Base-by-base conservation (phyloP, 2,329 filamentous ascomycete species). In the Beauveria australis region DNA sequence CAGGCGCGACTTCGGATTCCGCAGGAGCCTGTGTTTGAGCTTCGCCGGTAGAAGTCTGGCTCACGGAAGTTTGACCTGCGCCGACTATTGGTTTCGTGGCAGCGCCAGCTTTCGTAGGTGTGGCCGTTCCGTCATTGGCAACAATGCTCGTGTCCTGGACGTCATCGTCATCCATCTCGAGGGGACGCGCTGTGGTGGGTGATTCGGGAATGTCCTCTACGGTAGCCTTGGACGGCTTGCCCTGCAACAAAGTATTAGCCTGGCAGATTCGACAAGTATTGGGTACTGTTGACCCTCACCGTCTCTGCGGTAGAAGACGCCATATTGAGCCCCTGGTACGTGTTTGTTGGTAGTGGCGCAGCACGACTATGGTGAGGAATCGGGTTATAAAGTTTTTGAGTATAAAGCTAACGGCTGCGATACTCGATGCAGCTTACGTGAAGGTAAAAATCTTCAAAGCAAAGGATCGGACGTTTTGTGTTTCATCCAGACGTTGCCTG, bases 161-260 rank as follows among this genome's bases (percentile, higher is more conserved):
- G 68, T 88, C 87, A 67, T 89, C 86, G 76, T 89, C 87, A 69
- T 89, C 85, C 76, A 88, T 81, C 63, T 88, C 85, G 69, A 88
- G 78, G 8, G 85, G 85, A 67, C 79, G 76, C 59, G 80, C 85
- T 49, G 85, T 88, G 12, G 85, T 88, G 10, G 85, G 85, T 52
- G 85, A 88, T 73, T 88, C 85, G 43, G 85, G 81, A 63, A 72
- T 79, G 59, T 71, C 71, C 59, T 74, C 73, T 33, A 40, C 53
- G 10, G 43, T 37, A 40, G 44, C 33, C 30, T 61, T 61, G 41
- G 73, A 70, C 44, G 70, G 68, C 67, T 83, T 84, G 67, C 69
- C 74, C 76, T 82, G 64, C 16, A 55, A 28, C 8, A 16, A 14
- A 44, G 16, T 33, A 26, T 60, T 44, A 60, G 58, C 43, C 44